Base-by-base conservation (phyloP, 108 stramenopile genomes). In the Conticribra guillardii region DNA sequence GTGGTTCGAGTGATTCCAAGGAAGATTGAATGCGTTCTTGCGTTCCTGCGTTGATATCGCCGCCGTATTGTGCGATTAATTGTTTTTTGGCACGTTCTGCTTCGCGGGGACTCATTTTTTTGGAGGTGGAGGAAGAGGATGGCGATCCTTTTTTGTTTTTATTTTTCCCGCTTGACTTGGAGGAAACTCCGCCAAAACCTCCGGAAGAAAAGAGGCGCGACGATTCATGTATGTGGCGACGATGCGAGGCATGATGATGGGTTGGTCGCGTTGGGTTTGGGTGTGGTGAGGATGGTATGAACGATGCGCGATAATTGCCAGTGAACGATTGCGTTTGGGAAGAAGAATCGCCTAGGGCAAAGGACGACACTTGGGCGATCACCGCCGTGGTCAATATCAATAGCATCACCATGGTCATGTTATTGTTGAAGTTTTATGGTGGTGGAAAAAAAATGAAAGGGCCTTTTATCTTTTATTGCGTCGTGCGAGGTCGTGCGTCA, bases 21-120 rank as follows among this genome's bases (percentile, higher is more conserved):
- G 60, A 47, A 0, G 28, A 26, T 49, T 86, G 64, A 16, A 90
- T 86, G 11, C 76, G 68, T 60, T 67, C 46, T 81, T 86, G 80
- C 17, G 89, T 90, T 11, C 85, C 85, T 23, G 60, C 51, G 14
- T 81, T 73, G 27, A 90, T 73, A 23, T 86, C 83, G 0, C 87
- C 85, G 2, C 87, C 87, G 24, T 88, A 88, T 14, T 71, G 71
- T 59, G 82, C 60, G 2, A 64, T 31, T 8, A 76, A 34, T 26
- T 67, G 37, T n/a, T 67, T 41, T 7, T 60, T 61, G 23, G 60
- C 67, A 27, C 67, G 66, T 41, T 62, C 67, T 2, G 74, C 66
- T 41, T 67, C 58, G 27, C 52, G 54, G 15, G 67, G 67, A 34
- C 33, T 63, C 66, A 76, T 68, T 30, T 61, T 76, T n/a, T 76